These are phyloP conservation scores for Aspergillus quadricinctus DNA, from an alignment of 2,329 filamentous ascomycete species.

Conservation along the genomic window DNA sequence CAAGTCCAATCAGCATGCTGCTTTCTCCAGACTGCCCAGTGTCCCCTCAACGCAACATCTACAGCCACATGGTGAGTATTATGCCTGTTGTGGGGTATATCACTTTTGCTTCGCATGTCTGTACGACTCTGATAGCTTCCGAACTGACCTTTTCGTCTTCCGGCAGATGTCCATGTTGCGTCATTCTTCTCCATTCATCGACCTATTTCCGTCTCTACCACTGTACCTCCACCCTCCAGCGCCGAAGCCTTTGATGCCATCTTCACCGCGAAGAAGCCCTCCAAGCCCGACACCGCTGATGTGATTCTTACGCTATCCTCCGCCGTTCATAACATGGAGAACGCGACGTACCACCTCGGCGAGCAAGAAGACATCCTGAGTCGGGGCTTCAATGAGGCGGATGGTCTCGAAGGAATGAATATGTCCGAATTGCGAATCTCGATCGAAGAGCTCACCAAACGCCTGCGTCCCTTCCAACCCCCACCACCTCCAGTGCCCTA, in stretches of 20 bases:
- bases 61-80: constrained; percentile 43
- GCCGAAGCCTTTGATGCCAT: constrained; percentile 78
- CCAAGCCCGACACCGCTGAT: constrained; percentile 44
- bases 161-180: constrained; percentile 77
- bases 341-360: constrained; percentile 27
- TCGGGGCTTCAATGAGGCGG: constrained; percentile 18
- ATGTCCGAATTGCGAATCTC: constrained; percentile 61
- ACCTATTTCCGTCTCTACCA: constrained; percentile 81
- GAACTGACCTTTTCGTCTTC: constrained; percentile 4
- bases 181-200: constrained; percentile 95
- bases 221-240: constrained; percentile 68
- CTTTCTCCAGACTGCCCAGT: constrained; percentile 43
- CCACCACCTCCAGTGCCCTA: constrained; percentile 73
- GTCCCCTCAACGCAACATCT: constrained; percentile 48
- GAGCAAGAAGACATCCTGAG: constrained; percentile 32
- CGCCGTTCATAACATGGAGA: constrained; percentile 43
- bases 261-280: constrained; percentile 60
- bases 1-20: constrained; percentile 36
- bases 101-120: background rate
- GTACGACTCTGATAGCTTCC: background rate
- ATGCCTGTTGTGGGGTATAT: background rate
- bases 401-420: constrained; percentile 44
- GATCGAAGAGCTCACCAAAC: constrained; percentile 63
- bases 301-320: constrained; percentile 64
- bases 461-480: constrained; percentile 75